These are phyloP conservation scores for Saitoella complicata DNA, from an alignment of 805 yeast genomes.

Conservation along the genomic window DNA sequence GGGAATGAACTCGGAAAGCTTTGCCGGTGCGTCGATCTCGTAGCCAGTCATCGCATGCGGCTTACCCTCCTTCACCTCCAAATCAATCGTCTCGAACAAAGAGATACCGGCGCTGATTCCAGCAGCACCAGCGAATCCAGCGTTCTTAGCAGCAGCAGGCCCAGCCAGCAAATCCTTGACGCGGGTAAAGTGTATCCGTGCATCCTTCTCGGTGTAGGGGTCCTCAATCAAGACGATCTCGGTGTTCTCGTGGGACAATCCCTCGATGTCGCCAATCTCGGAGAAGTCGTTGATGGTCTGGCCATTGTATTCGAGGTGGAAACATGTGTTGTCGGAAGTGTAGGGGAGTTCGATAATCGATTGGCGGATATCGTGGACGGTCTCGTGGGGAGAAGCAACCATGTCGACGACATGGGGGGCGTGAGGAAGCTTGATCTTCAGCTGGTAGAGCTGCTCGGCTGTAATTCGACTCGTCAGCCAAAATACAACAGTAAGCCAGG, in stretches of 20 bases:
- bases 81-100: conserved; percentile 21
- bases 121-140: conserved; percentile 20
- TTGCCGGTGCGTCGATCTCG: background rate
- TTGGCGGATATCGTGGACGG: conserved; percentile 41
- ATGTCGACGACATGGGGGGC: conserved; percentile 14
- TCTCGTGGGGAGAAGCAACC: conserved; percentile 24
- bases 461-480: background rate
- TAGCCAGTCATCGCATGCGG: background rate
- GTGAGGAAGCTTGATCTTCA: conserved; percentile 12
- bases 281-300: conserved; percentile 22
- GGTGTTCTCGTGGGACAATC: conserved; percentile 17
- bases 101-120: conserved; percentile 32
- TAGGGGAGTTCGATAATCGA: conserved; percentile 41
- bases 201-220: conserved; percentile 43
- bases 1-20: background rate
- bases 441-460: conserved; percentile 2
- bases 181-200: conserved; percentile 44
- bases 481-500: conserved; percentile 2
- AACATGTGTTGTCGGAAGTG: conserved; percentile 47
- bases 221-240: conserved; percentile 30
- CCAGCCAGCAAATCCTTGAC: conserved; percentile 43
- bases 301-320: conserved; percentile 28
- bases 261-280: conserved; percentile 18
- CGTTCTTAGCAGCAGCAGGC: conserved; percentile 25
- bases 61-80: conserved; percentile 8